These are phyloP conservation scores for Dendrobium huoshanense DNA, from an alignment of 106 monocot genomes.

Conservation along the genomic window DNA sequence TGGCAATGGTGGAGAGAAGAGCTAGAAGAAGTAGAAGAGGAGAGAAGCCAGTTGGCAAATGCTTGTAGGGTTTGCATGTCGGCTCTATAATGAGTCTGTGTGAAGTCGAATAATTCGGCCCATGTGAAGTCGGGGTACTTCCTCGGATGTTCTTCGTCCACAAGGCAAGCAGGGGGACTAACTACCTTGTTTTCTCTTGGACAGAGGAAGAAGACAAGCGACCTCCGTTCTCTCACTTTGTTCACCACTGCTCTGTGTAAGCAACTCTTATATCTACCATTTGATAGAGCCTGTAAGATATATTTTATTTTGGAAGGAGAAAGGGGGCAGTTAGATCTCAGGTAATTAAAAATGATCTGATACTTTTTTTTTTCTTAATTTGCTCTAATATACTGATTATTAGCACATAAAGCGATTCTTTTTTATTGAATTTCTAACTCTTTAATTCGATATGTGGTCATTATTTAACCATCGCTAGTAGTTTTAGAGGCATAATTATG, in stretches of 20 bases:
- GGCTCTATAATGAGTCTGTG: conserved; percentile 19
- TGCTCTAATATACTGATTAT: no score
- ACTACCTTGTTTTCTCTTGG: conserved; percentile 10
- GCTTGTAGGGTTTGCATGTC: conserved; percentile 18
- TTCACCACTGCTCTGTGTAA: conserved; percentile 26
- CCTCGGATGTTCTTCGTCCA: not conserved
- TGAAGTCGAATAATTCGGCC: conserved; percentile 20
- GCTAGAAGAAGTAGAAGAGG: not conserved
- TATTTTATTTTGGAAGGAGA: no score
- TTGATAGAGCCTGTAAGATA: conserved; percentile 13
- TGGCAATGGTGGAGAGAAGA: no score
- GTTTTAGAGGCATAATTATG: no score
- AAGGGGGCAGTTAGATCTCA: no score
- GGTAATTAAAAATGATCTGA: no score
- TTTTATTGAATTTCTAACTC: no score
- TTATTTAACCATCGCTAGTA: no score
- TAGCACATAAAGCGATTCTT: no score
- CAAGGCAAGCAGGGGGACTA: conserved; percentile 2
- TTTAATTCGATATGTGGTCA: no score
- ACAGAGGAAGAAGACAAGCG: conserved; percentile 23
- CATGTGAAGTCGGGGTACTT: conserved; percentile 21
- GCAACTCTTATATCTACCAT: conserved; percentile 27
- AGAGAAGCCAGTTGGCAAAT: conserved; percentile 12
- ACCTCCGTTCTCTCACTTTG: conserved; percentile 10
- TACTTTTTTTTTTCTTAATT: no score